Conservation (phyloP, 768 basidiomycete species). For the Hygrophorus russula region DNA sequence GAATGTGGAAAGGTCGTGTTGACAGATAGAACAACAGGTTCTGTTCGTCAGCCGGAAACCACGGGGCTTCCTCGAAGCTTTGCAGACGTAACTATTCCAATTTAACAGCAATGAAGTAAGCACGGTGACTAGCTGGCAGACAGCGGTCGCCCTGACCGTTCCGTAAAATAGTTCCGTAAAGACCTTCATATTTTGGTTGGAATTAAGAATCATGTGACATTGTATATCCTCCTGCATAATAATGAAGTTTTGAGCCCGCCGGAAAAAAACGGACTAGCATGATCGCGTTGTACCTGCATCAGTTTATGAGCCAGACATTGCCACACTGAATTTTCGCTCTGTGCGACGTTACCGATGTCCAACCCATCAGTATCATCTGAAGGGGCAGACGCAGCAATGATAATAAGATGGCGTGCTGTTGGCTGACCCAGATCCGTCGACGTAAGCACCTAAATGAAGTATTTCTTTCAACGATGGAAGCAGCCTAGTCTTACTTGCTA, state of each 20-base stretch:
- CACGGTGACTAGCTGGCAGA: neutral
- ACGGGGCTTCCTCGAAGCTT: constrained; percentile 26
- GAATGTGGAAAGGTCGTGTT: constrained; percentile 17
- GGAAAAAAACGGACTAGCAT: constrained; percentile 1
- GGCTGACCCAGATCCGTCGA: constrained; percentile 14
- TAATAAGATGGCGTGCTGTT: constrained; percentile 37
- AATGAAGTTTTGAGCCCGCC: neutral
- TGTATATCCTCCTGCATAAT: constrained; percentile 37
- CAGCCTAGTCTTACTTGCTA: neutral
- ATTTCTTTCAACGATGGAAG: constrained; percentile 4
- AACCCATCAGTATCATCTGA: constrained; percentile 15
- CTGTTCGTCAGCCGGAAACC: constrained; percentile 28
- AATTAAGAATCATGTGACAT: constrained; percentile 44
- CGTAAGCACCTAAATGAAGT: constrained; percentile 21
- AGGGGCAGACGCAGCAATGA: constrained; percentile 42
- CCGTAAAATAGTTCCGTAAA: constrained; percentile 37
- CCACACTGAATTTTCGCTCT: constrained; percentile 27
- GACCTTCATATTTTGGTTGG: constrained; percentile 32
- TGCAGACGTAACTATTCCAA: constrained; percentile 26
- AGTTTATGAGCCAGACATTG: constrained; percentile 30
- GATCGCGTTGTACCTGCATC: constrained; percentile 27
- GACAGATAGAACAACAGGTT: constrained; percentile 33
- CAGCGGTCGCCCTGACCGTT: constrained; percentile 18
- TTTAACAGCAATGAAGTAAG: neutral
- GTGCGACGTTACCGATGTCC: constrained; percentile 15